Base-by-base conservation (phyloP, 805 yeast species). In the Lipomyces sp. region DNA sequence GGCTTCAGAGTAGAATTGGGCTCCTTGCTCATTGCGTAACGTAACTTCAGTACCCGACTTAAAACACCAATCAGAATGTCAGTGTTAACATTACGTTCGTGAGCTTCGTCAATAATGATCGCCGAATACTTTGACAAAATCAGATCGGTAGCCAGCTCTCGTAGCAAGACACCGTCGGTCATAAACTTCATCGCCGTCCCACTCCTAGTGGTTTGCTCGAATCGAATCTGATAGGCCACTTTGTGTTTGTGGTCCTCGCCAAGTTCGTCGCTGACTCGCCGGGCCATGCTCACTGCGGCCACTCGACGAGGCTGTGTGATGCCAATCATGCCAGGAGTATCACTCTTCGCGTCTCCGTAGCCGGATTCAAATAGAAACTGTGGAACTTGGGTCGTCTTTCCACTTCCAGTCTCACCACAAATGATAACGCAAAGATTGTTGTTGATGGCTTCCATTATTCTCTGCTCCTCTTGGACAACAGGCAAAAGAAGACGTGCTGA, bases 371-470 rank as follows among this genome's bases (percentile, higher is more conserved):
- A 88, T 39, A 93, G 69, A 63, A 93, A 93, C 66, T 93, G 99
- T 0, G 99, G 98, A 4, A 93, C 90, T 69, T 93, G 99, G 0
- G 99, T 93, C 1, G 98, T 93, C 67, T 93, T 93, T 69, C 98
- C 98, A 2, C 97, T 89, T 61, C 98, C 98, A 0, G 98, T 93
- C 62, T 90, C 98, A 74, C 98, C 98, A 71, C 97, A 91, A 23
- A 93, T 76, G 13, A 93, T 83, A 0, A 90, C 81, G 53, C 91
- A 84, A 62, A 90, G 96, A 63, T 91, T 86, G 63, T 91, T 95
- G 65, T 86, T 86, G 44, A 93, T 79, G 1, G 96, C 95, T 66
- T 93, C 99, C 97, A 93, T 88, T 43, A 93, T 86, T 48, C 81
- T 74, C 65, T 87, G 95, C 63, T 93, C 99, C 67, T 88, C 95